These are phyloP conservation scores for Herpotrichia juniperi DNA, from an alignment of 2,329 filamentous ascomycete genomes.

Conservation along the genomic window DNA sequence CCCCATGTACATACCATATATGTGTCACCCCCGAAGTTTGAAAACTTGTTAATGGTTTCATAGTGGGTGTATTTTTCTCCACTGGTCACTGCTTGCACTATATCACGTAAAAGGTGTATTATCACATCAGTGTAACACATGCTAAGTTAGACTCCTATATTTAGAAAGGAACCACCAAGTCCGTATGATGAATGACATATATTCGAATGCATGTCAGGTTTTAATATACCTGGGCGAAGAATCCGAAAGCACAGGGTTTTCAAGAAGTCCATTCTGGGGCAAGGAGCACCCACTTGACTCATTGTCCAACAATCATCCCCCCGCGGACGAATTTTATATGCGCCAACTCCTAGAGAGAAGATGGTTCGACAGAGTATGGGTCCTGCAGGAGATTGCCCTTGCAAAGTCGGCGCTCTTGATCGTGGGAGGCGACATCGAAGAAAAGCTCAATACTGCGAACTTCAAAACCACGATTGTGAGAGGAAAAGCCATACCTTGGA, in stretches of 20 bases:
- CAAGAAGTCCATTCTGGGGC: not conserved
- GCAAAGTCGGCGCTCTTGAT: slow-evolving; percentile 15
- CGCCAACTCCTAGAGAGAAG: not conserved
- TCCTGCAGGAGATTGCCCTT: slow-evolving; percentile 25
- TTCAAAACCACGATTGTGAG: too few relatives aligned
- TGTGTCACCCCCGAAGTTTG: too few relatives aligned
- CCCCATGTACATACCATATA: too few relatives aligned
- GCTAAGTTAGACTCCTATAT: too few relatives aligned
- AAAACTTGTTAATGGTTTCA: too few relatives aligned
- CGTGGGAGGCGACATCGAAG: slow-evolving; percentile 5
- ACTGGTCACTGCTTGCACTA: too few relatives aligned
- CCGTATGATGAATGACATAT: slow-evolving; percentile 12
- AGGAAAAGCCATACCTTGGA: slow-evolving; percentile 11
- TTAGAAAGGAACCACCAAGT: slow-evolving; percentile 20
- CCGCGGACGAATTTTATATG: not conserved
- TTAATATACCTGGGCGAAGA: slow-evolving; percentile 9
- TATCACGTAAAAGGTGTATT: too few relatives aligned
- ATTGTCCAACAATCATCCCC: slow-evolving; percentile 1
- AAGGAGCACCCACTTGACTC: slow-evolving; percentile 4
- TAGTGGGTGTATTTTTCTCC: too few relatives aligned
- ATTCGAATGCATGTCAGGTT: slow-evolving; percentile 6
- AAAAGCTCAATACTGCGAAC: too few relatives aligned
- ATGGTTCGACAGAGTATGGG: slow-evolving; percentile 21
- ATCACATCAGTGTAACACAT: too few relatives aligned
- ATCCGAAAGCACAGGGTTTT: too few relatives aligned